Evolutionary conservation across 2,329 filamentous ascomycete genomes (phyloP).

Genomic region (Botrytis sinoallii): DNA sequence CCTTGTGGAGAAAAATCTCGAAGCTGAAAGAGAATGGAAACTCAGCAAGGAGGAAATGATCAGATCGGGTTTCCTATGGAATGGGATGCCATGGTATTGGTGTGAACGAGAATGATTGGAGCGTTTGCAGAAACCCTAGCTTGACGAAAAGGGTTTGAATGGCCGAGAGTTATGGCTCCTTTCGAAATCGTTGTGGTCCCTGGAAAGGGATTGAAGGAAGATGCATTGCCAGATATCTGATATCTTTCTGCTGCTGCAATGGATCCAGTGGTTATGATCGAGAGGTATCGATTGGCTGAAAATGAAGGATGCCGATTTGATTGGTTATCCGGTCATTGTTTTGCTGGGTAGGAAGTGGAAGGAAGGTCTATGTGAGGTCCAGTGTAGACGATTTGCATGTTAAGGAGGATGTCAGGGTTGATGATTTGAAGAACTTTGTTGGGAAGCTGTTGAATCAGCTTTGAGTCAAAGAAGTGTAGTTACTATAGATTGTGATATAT

Average conservation of each 20-base stretch:
- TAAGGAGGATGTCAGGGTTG: slow-evolving; percentile 28
- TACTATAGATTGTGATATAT: background rate
- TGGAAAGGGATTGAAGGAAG: slow-evolving; percentile 44
- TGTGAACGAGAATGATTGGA: slow-evolving; percentile 82
- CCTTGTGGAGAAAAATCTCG: slow-evolving; percentile 25
- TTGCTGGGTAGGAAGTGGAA: slow-evolving; percentile 72
- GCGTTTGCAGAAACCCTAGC: slow-evolving; percentile 75
- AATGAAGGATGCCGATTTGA: slow-evolving; percentile 81
- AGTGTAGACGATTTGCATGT: slow-evolving; percentile 35
- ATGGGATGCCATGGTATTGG: slow-evolving; percentile 99
- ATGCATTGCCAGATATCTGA: slow-evolving; percentile 63
- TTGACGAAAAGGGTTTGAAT: slow-evolving; percentile 69
- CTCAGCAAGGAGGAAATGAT: background rate
- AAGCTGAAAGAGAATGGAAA: background rate
- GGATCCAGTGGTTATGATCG: slow-evolving; percentile 74
- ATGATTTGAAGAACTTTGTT: slow-evolving; percentile 24
- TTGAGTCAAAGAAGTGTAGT: slow-evolving; percentile 5
- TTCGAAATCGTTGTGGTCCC: slow-evolving; percentile 72
- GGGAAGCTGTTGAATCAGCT: slow-evolving; percentile 26
- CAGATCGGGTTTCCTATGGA: slow-evolving; percentile 57
- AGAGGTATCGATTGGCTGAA: slow-evolving; percentile 70
- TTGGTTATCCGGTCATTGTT: slow-evolving; percentile 82
- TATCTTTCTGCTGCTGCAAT: slow-evolving; percentile 43
- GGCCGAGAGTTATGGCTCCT: slow-evolving; percentile 83
- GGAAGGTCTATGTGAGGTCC: slow-evolving; percentile 35